Evolutionary conservation across 768 basidiomycete genomes (phyloP).

Genomic region (Leccinum variicolor): DNA sequence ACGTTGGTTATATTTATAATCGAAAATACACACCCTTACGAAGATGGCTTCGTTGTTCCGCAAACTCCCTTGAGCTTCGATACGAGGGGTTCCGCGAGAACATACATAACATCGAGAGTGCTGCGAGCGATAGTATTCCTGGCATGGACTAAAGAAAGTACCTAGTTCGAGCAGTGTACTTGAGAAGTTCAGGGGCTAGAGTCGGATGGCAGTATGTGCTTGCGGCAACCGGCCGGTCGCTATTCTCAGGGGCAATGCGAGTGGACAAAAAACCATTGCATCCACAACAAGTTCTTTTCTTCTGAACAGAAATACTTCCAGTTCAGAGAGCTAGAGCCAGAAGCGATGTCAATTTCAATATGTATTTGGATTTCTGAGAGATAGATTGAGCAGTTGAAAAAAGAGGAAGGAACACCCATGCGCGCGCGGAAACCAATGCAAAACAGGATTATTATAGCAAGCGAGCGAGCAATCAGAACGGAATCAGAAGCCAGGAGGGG

Average conservation of each 20-base stretch:
- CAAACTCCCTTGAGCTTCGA: neutral
- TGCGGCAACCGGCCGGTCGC: neutral
- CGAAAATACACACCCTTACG: neutral
- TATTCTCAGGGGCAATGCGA: neutral
- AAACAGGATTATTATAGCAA: conserved; percentile 21
- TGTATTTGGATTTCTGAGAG: neutral
- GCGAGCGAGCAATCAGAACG: neutral
- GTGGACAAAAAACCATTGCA: neutral
- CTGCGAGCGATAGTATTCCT: neutral
- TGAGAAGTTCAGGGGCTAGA: neutral
- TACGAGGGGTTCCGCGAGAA: neutral
- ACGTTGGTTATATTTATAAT: neutral
- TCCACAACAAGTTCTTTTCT: neutral
- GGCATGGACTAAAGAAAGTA: neutral
- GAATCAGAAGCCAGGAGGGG: neutral
- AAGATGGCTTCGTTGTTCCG: neutral
- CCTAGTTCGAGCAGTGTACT: neutral
- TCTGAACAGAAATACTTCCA: neutral
- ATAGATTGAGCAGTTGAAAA: neutral
- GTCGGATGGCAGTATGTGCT: neutral
- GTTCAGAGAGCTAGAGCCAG: neutral
- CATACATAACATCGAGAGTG: neutral
- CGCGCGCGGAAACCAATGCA: conserved; percentile 7
- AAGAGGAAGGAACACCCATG: neutral
- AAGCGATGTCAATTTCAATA: neutral